Evolutionary conservation across 1,139 yeast genomes (phyloP).

Genomic region (Suhomyces wounanorum): DNA sequence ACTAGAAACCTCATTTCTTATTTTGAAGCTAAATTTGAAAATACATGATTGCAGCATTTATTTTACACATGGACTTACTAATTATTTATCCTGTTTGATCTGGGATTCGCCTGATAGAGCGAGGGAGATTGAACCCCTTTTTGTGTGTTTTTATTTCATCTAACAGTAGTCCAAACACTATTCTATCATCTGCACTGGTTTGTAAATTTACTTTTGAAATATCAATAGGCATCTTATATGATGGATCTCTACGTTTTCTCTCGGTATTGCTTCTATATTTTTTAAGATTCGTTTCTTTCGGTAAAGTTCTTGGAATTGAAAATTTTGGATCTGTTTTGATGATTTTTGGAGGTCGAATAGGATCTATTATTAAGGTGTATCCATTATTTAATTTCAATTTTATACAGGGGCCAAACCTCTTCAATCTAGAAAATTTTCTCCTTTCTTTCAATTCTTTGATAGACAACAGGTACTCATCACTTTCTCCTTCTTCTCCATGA

Average conservation of each 20-base stretch:
- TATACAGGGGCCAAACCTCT: constrained; percentile 27
- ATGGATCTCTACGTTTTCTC: background rate
- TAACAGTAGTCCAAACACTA: constrained; percentile 10
- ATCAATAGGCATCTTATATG: background rate
- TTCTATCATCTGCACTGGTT: background rate
- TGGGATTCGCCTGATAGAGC: background rate
- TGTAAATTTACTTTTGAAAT: constrained; percentile 1
- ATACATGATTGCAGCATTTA: background rate
- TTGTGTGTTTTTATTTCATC: constrained; percentile 1
- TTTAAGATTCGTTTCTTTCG: background rate
- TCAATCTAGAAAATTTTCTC: constrained; percentile 23
- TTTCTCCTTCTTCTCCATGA: constrained; percentile 15
- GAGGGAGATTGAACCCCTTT: constrained; percentile 11
- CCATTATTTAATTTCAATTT: constrained; percentile 33
- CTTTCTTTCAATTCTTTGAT: constrained; percentile 21
- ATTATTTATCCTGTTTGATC: background rate
- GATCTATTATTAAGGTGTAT: constrained; percentile 32
- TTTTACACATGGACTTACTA: background rate
- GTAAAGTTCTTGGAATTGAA: background rate
- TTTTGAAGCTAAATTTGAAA: background rate
- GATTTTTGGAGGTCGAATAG: constrained; percentile 31
- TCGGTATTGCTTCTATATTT: too few relatives aligned
- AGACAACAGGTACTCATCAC: constrained; percentile 25
- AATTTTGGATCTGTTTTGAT: constrained; percentile 5
- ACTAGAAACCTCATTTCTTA: background rate